These are phyloP conservation scores for Fusarium fujikuroi DNA, from an alignment of 2,329 filamentous ascomycete species.

Conservation along the genomic window DNA sequence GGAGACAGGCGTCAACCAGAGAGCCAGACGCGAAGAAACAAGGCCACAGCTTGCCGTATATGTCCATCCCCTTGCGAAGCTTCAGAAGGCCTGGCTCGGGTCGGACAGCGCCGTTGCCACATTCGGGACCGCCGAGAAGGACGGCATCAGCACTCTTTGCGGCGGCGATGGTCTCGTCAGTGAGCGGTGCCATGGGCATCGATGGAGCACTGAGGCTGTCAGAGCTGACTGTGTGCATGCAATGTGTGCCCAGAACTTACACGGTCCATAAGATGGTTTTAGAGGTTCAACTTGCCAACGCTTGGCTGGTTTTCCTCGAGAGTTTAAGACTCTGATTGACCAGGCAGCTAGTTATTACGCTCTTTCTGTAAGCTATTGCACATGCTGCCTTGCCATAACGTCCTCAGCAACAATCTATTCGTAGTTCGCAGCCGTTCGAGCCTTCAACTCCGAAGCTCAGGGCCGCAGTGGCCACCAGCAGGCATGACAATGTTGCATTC, in stretches of 20 bases:
- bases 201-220: slow-evolving; percentile 78
- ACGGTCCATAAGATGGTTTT: slow-evolving; percentile 90
- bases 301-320: slow-evolving; percentile 78
- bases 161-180: slow-evolving; percentile 82
- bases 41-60: slow-evolving; percentile 94
- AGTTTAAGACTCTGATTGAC: slow-evolving; percentile 75
- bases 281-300: slow-evolving; percentile 83
- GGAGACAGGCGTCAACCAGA: slow-evolving; percentile 80
- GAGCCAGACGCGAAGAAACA: slow-evolving; percentile 94
- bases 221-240: not conserved
- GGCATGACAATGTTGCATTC: slow-evolving; percentile 84
- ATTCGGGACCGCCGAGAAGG: slow-evolving; percentile 94
- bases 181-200: slow-evolving; percentile 83
- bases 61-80: slow-evolving; percentile 91
- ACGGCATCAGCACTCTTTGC: slow-evolving; percentile 90
- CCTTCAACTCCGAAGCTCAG: slow-evolving; percentile 62
- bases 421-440: slow-evolving; percentile 30
- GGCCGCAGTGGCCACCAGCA: slow-evolving; percentile 85
- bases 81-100: slow-evolving; percentile 92
- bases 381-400: slow-evolving; percentile 73
- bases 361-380: not conserved
- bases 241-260: slow-evolving; percentile 64
- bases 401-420: slow-evolving; percentile 80
- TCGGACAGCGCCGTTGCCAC: slow-evolving; percentile 87
- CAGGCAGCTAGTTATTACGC: not conserved